Evolutionary conservation across 2,329 filamentous ascomycete species (phyloP), one percentile per base, ranked within the genome.

Genomic region (Phyllosticta ampelicida): DNA sequence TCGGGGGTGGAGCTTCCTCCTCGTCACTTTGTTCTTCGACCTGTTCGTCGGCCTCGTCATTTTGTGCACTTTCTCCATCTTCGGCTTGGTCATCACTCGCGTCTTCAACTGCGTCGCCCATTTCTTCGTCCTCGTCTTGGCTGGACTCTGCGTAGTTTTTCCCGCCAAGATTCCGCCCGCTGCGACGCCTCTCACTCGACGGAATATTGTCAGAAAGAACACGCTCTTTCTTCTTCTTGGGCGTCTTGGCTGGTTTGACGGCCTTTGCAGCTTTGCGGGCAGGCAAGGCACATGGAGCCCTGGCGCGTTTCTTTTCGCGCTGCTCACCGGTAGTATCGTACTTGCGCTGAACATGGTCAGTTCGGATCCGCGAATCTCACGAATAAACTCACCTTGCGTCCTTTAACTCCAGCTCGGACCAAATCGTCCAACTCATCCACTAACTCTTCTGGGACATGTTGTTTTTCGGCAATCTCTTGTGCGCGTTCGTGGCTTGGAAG

Each of bases 391-490:
- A 55, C 55, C 67, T 78, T 78, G 73, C 78, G 82, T 28, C 75
- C 77, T 77, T 86, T 90, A 70, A 95, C 75, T 16, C 75, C 76
- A 48, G 71, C 85, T 65, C 85, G 84, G 60, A 96, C 89, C 51
- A 90, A 71, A 19, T 85, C 83, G 63, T 96, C 91, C 26, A 97
- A 77, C 56, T 82, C 79, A 60, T 91, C 86, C 48, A 89, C 86
- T 18, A 78, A 72, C 21, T 86, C 86, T 13, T 90, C 86, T 0
- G 89, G 86, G 10, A 96, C 80, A 69, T 87, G 96, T 60, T 87
- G 86, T 76, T 87, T 95, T 70, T 90, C 86, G 0, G 91, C 90
- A 67, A 96, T 90, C 65, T 89, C 83, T 67, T 94, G 87, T 0
- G 91, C 91, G 53, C 84, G 81, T 28, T 86, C 82, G 66, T 95